These are phyloP conservation scores for Globisporangium middletonii DNA, from an alignment of 352 stramenopile genomes.

Conservation along the genomic window DNA sequence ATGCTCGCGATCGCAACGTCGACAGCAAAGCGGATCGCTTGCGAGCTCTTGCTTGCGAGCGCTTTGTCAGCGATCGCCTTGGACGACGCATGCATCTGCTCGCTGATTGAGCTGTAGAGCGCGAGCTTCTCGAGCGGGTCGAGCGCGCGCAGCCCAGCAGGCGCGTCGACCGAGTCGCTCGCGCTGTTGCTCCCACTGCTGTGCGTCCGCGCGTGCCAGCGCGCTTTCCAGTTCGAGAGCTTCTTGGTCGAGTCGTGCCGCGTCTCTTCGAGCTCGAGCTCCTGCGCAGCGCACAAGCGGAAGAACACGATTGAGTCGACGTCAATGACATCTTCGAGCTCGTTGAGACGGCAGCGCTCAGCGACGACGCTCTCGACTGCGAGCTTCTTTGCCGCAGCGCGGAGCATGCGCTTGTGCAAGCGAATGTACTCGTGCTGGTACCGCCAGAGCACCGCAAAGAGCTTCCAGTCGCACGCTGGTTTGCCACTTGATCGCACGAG, in stretches of 20 bases:
- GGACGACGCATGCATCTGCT: conserved; percentile 59
- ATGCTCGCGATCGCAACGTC: conserved; percentile 65
- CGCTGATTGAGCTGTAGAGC: conserved; percentile 46
- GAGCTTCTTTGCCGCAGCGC: conserved; percentile 50
- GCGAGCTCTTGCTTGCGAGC: conserved; percentile 33
- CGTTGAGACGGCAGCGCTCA: conserved; percentile 40
- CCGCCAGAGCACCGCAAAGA: conserved; percentile 52
- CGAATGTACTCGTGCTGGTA: conserved; percentile 66
- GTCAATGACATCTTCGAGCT: conserved; percentile 66
- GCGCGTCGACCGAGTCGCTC: conserved; percentile 1
- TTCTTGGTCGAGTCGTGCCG: conserved; percentile 66
- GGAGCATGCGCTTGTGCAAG: conserved; percentile 68
- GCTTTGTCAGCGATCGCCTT: conserved; percentile 36
- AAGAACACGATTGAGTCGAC: conserved; percentile 84
- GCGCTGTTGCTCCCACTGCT: not conserved
- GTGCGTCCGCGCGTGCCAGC: conserved; percentile 36
- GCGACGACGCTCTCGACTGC: conserved; percentile 35
- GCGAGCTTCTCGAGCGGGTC: conserved; percentile 43
- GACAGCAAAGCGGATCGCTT: conserved; percentile 59
- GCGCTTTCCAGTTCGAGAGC: conserved; percentile 59
- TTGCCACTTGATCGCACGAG: conserved; percentile 2
- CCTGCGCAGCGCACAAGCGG: conserved; percentile 50
- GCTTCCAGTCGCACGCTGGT: conserved; percentile 44
- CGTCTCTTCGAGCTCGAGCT: conserved; percentile 61
- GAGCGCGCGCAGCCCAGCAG: conserved; percentile 15